phyloP scores from a whole-genome alignment of 2,329 filamentous ascomycete species.

The Parascedosporium putredinis region DNA sequence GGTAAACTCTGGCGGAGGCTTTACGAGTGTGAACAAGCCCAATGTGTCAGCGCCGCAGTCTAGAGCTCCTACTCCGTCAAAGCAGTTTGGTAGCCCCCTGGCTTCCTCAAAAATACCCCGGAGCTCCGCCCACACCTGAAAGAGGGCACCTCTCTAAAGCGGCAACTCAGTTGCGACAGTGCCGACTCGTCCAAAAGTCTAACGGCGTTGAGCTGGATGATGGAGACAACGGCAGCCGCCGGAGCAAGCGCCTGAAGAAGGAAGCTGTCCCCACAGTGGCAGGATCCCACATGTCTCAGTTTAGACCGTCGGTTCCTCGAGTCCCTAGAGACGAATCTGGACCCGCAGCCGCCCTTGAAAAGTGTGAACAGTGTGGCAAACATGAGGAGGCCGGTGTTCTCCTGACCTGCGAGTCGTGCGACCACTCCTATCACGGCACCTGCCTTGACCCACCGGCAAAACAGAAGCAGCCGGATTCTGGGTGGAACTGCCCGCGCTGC shows the following conservation, averaged over 20 bases:
- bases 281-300: slow-evolving; percentile 92
- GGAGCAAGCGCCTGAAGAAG: slow-evolving; percentile 89
- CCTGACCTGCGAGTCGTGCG: slow-evolving; percentile 82
- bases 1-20: slow-evolving; percentile 49
- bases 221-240: slow-evolving; percentile 56
- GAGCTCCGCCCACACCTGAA: slow-evolving; percentile 46
- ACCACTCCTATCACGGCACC: slow-evolving; percentile 73
- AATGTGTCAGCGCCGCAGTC: slow-evolving; percentile 9
- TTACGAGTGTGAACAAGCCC: slow-evolving; percentile 55
- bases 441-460: slow-evolving; percentile 83
- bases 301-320: slow-evolving; percentile 68
- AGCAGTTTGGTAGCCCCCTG: slow-evolving; percentile 51
- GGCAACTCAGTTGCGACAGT: slow-evolving; percentile 57
- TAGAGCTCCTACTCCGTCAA: slow-evolving; percentile 17
- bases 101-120: slow-evolving; percentile 54
- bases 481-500: slow-evolving; percentile 95
- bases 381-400: slow-evolving; percentile 62
- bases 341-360: slow-evolving; percentile 37
- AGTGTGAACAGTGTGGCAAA: slow-evolving; percentile 79
- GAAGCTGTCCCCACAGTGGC: slow-evolving; percentile 72
- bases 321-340: slow-evolving; percentile 43
- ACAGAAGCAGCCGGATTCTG: slow-evolving; percentile 64
- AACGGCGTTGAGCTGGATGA: slow-evolving; percentile 43
- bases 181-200: slow-evolving; percentile 39
- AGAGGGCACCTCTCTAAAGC: slow-evolving; percentile 58